Conservation (phyloP, 179 eudicot species). For the Vitellaria paradoxa region DNA sequence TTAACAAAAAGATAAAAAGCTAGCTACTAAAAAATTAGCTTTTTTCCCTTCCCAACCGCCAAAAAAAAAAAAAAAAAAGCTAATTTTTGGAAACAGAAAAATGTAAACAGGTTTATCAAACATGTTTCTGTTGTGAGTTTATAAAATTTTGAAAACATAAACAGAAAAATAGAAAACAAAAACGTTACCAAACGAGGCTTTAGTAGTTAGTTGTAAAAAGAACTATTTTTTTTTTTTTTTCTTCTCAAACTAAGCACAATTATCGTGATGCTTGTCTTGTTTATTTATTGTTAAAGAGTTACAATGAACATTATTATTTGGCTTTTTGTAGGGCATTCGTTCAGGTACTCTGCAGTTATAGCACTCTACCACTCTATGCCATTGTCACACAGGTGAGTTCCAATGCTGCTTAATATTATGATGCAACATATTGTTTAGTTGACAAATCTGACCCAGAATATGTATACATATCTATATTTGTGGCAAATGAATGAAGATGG, state of each 20-base stretch:
- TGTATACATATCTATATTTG: too few relatives aligned
- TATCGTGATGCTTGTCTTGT: neutral
- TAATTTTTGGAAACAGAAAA: too few relatives aligned
- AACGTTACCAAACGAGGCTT: too few relatives aligned
- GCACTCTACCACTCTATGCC: slow-evolving; percentile 16
- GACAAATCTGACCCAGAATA: neutral
- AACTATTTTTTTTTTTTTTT: neutral
- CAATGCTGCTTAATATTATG: neutral
- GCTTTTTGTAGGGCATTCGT: slow-evolving; percentile 37
- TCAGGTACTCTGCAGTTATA: slow-evolving; percentile 55
- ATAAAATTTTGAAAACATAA: too few relatives aligned
- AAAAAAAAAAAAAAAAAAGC: too few relatives aligned
- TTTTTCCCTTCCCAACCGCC: too few relatives aligned
- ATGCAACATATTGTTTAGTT: neutral
- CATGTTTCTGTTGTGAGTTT: too few relatives aligned
- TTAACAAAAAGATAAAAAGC: too few relatives aligned
- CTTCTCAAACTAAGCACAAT: too few relatives aligned
- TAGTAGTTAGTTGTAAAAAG: neutral
- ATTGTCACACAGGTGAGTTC: slow-evolving; percentile 15
- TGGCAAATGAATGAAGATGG: slow-evolving; percentile 58
- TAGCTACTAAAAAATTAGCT: too few relatives aligned
- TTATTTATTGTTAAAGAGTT: neutral
- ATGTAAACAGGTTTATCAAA: too few relatives aligned
- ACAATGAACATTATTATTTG: neutral
- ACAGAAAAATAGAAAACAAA: too few relatives aligned